Evolutionary conservation across 2,329 filamentous ascomycete genomes (phyloP).

Genomic region (Colletotrichum chlorophyti): DNA sequence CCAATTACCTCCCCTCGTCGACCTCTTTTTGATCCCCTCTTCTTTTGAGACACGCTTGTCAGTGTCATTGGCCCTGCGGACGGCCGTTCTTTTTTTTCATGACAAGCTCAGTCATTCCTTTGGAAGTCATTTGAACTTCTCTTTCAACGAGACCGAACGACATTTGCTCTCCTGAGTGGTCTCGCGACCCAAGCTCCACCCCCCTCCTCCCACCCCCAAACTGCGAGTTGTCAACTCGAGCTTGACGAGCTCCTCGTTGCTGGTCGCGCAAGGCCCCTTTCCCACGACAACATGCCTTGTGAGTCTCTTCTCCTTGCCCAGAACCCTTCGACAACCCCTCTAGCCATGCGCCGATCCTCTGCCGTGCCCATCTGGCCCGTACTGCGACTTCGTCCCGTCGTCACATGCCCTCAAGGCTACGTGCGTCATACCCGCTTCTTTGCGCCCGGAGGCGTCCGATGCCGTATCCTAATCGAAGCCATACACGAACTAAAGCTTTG

Average conservation of each 20-base stretch:
- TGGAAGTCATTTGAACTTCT: constrained; percentile 29
- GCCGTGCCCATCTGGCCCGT: too few species aligned
- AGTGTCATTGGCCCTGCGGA: constrained; percentile 28
- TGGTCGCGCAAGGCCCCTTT: constrained; percentile 30
- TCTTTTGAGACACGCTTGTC: constrained; percentile 28
- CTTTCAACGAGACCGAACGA: constrained; percentile 12
- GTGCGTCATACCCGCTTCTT: constrained; percentile 25
- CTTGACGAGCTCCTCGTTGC: constrained; percentile 23
- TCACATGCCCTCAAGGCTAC: constrained; percentile 24
- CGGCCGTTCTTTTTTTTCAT: constrained; percentile 28
- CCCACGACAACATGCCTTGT: constrained; percentile 35
- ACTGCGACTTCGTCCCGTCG: constrained; percentile 1
- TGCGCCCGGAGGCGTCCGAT: background rate
- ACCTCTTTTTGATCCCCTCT: constrained; percentile 27
- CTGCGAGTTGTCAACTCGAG: constrained; percentile 23
- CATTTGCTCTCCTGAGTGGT: constrained; percentile 27
- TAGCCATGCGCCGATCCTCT: constrained; percentile 20
- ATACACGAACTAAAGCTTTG: background rate
- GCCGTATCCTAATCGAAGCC: background rate
- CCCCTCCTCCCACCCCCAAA: constrained; percentile 13
- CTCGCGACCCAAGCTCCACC: constrained; percentile 30
- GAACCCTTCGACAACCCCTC: background rate
- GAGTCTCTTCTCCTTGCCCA: constrained; percentile 23
- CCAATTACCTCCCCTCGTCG: constrained; percentile 25
- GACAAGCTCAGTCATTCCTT: constrained; percentile 31